Evolutionary conservation across 2,329 filamentous ascomycete genomes (phyloP).

Genomic region (Malbranchea zuffiana): DNA sequence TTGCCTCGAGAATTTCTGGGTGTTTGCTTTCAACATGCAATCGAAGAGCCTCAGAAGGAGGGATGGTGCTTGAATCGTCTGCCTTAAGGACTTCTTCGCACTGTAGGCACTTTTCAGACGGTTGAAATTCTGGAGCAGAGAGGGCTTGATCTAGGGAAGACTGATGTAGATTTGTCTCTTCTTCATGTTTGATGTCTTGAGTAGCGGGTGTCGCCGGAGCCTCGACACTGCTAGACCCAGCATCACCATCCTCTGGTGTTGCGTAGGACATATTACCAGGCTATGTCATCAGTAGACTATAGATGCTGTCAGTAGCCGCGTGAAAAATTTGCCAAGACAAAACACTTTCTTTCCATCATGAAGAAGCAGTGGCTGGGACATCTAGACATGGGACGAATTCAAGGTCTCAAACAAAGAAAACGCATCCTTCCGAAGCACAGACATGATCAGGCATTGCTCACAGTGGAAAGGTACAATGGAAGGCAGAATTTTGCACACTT

Average conservation of each 20-base stretch:
- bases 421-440: too few relatives aligned
- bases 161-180: too few relatives aligned
- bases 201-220: constrained; percentile 5
- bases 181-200: too few relatives aligned
- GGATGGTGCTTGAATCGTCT: constrained; percentile 17
- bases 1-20: constrained; percentile 21
- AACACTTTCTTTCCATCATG: too few relatives aligned
- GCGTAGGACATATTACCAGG: constrained; percentile 3
- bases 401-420: too few relatives aligned
- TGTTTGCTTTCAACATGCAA: constrained; percentile 27
- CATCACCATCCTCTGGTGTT: constrained; percentile 5
- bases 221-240: constrained; percentile 4
- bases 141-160: constrained; percentile 7
- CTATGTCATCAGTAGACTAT: constrained; percentile 9
- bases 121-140: constrained; percentile 4
- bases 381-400: too few relatives aligned
- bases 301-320: too few relatives aligned
- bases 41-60: constrained; percentile 23
- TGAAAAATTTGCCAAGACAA: too few relatives aligned
- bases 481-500: too few relatives aligned
- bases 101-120: constrained; percentile 25
- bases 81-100: constrained; percentile 27
- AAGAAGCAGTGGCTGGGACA: too few relatives aligned
- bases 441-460: too few relatives aligned
- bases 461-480: too few relatives aligned